Conservation (phyloP, 805 yeast genomes). For the Candida krabiensis region DNA sequence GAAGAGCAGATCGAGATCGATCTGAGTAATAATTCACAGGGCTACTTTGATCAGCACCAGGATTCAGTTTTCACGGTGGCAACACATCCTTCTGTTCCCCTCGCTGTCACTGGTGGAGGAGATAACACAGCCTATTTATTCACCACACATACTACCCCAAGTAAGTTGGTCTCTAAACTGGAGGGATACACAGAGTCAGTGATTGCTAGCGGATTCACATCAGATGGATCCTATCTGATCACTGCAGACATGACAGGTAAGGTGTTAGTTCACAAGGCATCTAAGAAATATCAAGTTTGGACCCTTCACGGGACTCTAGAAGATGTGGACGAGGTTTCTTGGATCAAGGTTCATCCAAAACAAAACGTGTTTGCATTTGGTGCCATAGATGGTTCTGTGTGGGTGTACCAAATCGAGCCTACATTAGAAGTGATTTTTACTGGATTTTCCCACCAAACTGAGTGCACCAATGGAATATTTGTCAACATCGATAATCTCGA, state of each 20-base stretch:
- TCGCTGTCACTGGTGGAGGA: constrained; percentile 93
- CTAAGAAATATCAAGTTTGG: constrained; percentile 86
- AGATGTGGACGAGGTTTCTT: constrained; percentile 87
- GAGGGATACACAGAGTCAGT: constrained; percentile 88
- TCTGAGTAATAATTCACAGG: constrained; percentile 83
- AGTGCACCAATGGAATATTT: constrained; percentile 80
- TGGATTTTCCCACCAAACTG: constrained; percentile 78
- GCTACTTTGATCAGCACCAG: constrained; percentile 85
- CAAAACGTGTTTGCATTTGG: constrained; percentile 86
- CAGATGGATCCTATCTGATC: constrained; percentile 75
- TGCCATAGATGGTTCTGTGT: constrained; percentile 87
- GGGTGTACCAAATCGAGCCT: constrained; percentile 81
- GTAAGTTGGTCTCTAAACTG: constrained; percentile 73
- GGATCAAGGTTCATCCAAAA: constrained; percentile 79
- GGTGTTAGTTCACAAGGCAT: constrained; percentile 67
- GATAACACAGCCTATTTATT: constrained; percentile 87
- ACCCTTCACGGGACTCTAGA: constrained; percentile 63
- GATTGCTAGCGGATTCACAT: constrained; percentile 77
- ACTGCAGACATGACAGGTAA: constrained; percentile 97
- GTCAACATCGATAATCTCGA: constrained; percentile 58
- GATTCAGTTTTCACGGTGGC: constrained; percentile 87
- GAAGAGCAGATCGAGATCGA: constrained; percentile 72
- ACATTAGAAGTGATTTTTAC: constrained; percentile 69
- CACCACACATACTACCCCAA: constrained; percentile 88
- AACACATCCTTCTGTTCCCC: constrained; percentile 79